Evolutionary conservation across 2,329 filamentous ascomycete genomes (phyloP).

Genomic region (Arthrobotrys sphaeroides): DNA sequence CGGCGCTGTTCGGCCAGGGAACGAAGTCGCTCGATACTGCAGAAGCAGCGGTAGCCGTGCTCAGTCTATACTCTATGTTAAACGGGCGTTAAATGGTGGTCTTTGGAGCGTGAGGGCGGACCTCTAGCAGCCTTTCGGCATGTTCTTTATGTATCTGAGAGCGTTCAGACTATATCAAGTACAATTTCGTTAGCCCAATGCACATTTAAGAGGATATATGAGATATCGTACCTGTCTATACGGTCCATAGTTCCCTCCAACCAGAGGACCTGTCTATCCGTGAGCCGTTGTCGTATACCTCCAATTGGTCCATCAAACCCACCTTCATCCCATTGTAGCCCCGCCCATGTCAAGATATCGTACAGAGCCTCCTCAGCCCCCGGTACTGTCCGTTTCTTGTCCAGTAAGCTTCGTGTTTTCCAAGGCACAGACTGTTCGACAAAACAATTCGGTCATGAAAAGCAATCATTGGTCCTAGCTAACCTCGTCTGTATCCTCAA

Average conservation of each 20-base stretch:
- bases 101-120: neutral
- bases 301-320: constrained; percentile 33
- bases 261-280: constrained; percentile 71
- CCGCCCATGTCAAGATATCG: constrained; percentile 85
- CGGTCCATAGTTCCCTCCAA: constrained; percentile 82
- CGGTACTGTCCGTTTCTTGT: constrained; percentile 78
- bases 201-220: neutral
- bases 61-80: constrained; percentile 63
- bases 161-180: constrained; percentile 74
- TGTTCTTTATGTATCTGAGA: constrained; percentile 76
- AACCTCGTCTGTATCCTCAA: constrained; percentile 95
- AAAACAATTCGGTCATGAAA: neutral
- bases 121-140: constrained; percentile 72
- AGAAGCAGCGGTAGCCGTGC: constrained; percentile 93
- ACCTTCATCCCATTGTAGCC: constrained; percentile 93
- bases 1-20: constrained; percentile 72
- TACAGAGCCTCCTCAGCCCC: constrained; percentile 82
- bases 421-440: constrained; percentile 18
- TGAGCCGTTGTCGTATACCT: neutral
- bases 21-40: constrained; percentile 75
- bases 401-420: constrained; percentile 59
- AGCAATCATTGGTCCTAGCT: constrained; percentile 57
- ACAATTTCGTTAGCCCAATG: constrained; percentile 42
- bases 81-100: neutral
- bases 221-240: constrained; percentile 76